These are phyloP conservation scores for Irpex rosettiformis DNA, from an alignment of 1,284 basidiomycete species.

Conservation along the genomic window DNA sequence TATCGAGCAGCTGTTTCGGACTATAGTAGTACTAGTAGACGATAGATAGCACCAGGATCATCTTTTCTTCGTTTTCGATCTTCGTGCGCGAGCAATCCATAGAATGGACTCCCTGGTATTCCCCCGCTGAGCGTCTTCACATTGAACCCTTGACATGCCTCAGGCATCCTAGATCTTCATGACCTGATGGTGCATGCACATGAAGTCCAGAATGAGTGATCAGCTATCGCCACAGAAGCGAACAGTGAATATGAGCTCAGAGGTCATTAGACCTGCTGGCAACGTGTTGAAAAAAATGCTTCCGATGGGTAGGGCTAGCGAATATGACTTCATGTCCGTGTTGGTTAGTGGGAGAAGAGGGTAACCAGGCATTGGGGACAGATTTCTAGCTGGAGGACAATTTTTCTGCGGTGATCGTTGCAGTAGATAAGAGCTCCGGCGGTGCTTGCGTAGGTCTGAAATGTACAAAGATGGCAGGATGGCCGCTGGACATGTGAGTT, in stretches of 20 bases:
- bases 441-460: not conserved
- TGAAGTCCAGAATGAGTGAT: conserved; percentile 1
- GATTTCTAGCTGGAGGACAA: not conserved
- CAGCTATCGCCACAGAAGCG: not conserved
- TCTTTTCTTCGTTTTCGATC: conserved; percentile 8
- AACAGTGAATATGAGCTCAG: not conserved
- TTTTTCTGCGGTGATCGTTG: not conserved
- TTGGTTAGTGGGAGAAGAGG: not conserved
- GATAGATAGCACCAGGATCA: conserved; percentile 11
- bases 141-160: not conserved
- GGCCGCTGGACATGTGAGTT: conserved; percentile 1
- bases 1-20: conserved; percentile 15
- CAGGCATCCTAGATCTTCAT: not conserved
- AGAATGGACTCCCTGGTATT: not conserved
- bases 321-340: not conserved
- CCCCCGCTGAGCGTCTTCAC: not conserved
- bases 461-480: not conserved
- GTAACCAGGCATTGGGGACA: not conserved
- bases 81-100: not conserved
- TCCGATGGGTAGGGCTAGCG: not conserved
- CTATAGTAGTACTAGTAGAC: conserved; percentile 3
- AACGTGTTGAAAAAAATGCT: not conserved
- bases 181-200: not conserved
- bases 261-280: not conserved
- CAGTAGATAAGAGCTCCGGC: conserved; percentile 1